A percentile compares a stretch with the other conserved stretches of the same genome.
Conservation (phyloP, 2,329 filamentous ascomycete species). For the Fusarium brevicatenulatum region DNA sequence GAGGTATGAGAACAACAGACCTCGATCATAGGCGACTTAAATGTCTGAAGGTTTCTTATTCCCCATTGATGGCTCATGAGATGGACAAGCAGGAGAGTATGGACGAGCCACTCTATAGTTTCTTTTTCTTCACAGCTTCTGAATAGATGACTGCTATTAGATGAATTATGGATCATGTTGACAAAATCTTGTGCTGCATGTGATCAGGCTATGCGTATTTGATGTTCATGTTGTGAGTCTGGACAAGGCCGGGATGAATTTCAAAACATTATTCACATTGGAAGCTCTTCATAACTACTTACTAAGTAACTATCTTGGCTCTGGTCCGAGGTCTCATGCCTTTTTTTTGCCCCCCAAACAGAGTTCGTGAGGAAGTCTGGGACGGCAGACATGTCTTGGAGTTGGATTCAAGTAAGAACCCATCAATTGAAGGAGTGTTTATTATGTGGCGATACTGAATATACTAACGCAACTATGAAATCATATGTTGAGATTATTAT, state of each 20-base stretch:
- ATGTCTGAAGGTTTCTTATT: not conserved
- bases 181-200: not conserved
- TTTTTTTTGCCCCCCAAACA: not conserved
- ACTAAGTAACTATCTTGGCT: not conserved
- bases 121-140: constrained; percentile 39
- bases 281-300: not conserved
- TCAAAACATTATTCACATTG: not conserved
- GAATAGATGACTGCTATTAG: constrained; percentile 45
- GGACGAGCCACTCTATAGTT: constrained; percentile 44
- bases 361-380: not conserved
- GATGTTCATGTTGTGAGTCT: not conserved
- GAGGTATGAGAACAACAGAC: not conserved
- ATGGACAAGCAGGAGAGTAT: constrained; percentile 36
- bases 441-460: not conserved
- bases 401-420: not conserved
- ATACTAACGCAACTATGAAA: not conserved
- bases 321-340: not conserved
- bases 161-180: constrained; percentile 18
- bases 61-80: constrained; percentile 21
- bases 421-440: not conserved
- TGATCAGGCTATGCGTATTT: not conserved
- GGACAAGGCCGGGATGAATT: not conserved
- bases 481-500: not conserved
- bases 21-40: not conserved
- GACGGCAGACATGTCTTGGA: not conserved